These are phyloP conservation scores for Trichoderma asperellum DNA, from an alignment of 2,329 filamentous ascomycete species.

Conservation along the genomic window DNA sequence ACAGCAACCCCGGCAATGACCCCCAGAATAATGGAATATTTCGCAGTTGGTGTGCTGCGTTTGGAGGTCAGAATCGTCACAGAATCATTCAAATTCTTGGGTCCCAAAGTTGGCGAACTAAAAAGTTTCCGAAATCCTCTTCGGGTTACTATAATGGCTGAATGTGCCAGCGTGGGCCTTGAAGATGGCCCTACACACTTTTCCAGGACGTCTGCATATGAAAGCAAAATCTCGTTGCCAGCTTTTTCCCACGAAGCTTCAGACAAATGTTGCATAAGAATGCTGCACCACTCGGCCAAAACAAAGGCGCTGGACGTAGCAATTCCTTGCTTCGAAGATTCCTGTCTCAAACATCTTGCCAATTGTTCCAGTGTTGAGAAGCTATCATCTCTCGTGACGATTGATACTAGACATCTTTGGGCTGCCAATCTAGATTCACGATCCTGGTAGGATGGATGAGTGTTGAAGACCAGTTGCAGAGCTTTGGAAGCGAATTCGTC, in stretches of 20 bases:
- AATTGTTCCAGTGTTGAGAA: conserved; percentile 64
- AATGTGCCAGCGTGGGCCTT: conserved; percentile 68
- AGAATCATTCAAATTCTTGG: conserved; percentile 64
- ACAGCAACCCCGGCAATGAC: conserved; percentile 85
- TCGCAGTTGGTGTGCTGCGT: conserved; percentile 63
- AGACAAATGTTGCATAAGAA: conserved; percentile 74
- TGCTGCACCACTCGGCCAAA: conserved; percentile 84
- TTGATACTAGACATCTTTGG: conserved; percentile 73
- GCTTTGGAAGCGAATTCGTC: conserved; percentile 54
- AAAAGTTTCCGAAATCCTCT: conserved; percentile 79
- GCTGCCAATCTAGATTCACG: conserved; percentile 81
- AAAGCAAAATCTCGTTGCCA: conserved; percentile 66
- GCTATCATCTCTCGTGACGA: conserved; percentile 63
- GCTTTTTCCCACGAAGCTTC: conserved; percentile 67
- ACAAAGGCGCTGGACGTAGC: conserved; percentile 83
- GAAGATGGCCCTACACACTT: conserved; percentile 70
- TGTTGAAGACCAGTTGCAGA: conserved; percentile 80
- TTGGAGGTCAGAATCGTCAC: conserved; percentile 73
- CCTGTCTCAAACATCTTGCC: conserved; percentile 67
- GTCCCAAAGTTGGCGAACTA: conserved; percentile 56
- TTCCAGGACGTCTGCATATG: conserved; percentile 75
- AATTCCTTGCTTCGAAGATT: conserved; percentile 76
- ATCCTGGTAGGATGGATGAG: conserved; percentile 86
- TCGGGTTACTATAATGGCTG: conserved; percentile 76
- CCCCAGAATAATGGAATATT: conserved; percentile 78